These are phyloP conservation scores for Exserohilum turcica DNA, from an alignment of 2,329 filamentous ascomycete genomes.

Conservation along the genomic window DNA sequence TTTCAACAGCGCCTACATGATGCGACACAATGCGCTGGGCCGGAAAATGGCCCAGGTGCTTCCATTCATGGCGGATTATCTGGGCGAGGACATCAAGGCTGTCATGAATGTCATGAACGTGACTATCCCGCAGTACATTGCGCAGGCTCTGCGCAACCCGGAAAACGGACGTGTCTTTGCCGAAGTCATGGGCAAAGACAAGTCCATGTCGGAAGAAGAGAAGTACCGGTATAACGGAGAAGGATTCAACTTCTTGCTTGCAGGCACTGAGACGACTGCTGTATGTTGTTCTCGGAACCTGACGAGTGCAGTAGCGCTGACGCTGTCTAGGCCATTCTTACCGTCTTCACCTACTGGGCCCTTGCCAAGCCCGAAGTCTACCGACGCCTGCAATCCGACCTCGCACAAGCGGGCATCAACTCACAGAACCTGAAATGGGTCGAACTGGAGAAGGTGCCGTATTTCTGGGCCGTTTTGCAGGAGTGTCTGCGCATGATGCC, in stretches of 20 bases:
- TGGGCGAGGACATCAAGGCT: constrained; percentile 33
- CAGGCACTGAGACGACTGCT: constrained; percentile 34
- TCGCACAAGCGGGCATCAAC: constrained; percentile 20
- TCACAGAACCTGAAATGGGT: constrained; percentile 22
- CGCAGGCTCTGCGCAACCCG: constrained; percentile 28
- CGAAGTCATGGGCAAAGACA: constrained; percentile 26
- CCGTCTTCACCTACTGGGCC: constrained; percentile 43
- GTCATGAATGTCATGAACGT: constrained; percentile 36
- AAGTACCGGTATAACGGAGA: constrained; percentile 32
- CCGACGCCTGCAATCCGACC: constrained; percentile 27
- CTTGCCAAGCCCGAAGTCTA: constrained; percentile 35
- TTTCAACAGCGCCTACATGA: constrained; percentile 36
- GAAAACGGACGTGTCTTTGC: constrained; percentile 34
- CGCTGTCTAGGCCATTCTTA: constrained; percentile 32
- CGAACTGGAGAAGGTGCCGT: constrained; percentile 39
- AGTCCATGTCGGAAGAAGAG: constrained; percentile 28
- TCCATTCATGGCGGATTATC: constrained; percentile 34
- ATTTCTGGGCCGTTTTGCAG: constrained; percentile 40
- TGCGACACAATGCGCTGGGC: constrained; percentile 32
- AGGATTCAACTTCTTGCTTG: constrained; percentile 34
- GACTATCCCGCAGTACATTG: constrained; percentile 31
- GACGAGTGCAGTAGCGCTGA: constrained; percentile 11
- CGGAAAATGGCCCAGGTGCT: constrained; percentile 31
- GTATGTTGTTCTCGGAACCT: constrained; percentile 11
- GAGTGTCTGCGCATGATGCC: constrained; percentile 46